Base-by-base conservation (phyloP, 2,329 filamentous ascomycete species). In the Capronia americana region DNA sequence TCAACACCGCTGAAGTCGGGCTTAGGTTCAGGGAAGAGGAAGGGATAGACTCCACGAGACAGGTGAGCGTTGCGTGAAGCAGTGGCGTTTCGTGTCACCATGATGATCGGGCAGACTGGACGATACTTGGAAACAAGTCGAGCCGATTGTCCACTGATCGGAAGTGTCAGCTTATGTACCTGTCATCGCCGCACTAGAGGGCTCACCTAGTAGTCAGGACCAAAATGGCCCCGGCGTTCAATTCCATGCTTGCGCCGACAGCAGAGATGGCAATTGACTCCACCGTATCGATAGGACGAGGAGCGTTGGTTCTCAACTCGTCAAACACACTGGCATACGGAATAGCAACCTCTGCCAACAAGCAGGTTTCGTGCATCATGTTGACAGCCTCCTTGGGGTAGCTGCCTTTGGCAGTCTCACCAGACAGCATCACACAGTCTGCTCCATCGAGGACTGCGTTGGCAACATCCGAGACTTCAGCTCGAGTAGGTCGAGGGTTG, bases 361-460 rank as follows among this genome's bases (percentile, higher is more conserved):
- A 85, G 82, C 94, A 98, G 59, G 95, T 93, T 84, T 97, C 92
- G 86, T 95, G 92, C 95, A 99, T 99, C 91, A 98, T 96, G 72
- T 84, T 88, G 67, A 99, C 94, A 61, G 95, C 91, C 84, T 97
- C 92, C 73, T 86, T 86, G 70, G 95, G 95, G 84, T 99, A 99
- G 81, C 85, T 89, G 76, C 95, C 95, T 89, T 99, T 99, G 82
- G 95, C 95, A 54, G 95, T 99, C 87, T 99, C 95, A 72, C 95
- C 95, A 69, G 94, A 98, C 84, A 99, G 87, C 95, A 99, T 99
- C 81, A 99, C 95, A 83, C 95, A 99, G 87, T 99, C 95, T 69
- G 94, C 93, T 76, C 95, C 95, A 78, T 99, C 95, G 60, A 96
- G 92, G 72, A 99, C 93, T 73, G 95, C 95, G 81, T 99, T 99